Percentiles rank a stretch among this genome's conserved stretches.
These are phyloP conservation scores for Monosporascus ibericus DNA, from an alignment of 2,329 filamentous ascomycete species.

Conservation along the genomic window DNA sequence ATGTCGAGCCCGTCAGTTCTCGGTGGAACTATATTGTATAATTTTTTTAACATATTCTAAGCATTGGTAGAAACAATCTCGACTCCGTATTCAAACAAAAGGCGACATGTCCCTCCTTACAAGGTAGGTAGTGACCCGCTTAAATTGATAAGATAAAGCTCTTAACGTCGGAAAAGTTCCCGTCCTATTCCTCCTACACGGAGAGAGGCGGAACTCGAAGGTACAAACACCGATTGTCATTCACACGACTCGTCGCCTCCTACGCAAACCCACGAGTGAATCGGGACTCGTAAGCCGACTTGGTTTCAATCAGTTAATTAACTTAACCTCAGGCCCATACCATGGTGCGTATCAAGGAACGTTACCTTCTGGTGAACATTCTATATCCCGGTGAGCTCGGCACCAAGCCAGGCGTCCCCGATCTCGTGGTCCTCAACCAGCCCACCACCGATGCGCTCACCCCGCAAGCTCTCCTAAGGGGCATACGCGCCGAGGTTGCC, in stretches of 20 bases:
- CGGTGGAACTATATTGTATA: too few relatives aligned
- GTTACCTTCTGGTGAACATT: constrained; percentile 92
- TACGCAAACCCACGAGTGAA: not conserved
- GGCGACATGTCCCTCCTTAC: too few relatives aligned
- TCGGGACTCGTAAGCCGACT: not conserved
- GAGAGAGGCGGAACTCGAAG: too few relatives aligned
- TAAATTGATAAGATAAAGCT: constrained; percentile 6
- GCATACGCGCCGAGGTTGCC: constrained; percentile 64
- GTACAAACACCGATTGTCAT: too few relatives aligned
- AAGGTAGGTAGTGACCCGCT: not conserved
- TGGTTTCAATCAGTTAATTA: not conserved
- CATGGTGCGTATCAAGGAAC: constrained; percentile 96
- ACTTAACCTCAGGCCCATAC: constrained; percentile 8
- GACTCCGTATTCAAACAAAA: too few relatives aligned
- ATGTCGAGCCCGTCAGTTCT: too few relatives aligned
- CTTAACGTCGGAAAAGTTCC: not conserved
- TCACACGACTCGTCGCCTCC: not conserved
- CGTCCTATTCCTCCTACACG: not conserved
- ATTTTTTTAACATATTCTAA: too few relatives aligned
- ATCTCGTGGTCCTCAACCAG: constrained; percentile 68
- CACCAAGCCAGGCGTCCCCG: constrained; percentile 37
- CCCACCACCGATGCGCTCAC: constrained; percentile 71
- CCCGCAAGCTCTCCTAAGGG: constrained; percentile 56
- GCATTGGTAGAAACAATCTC: too few relatives aligned
- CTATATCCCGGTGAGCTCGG: constrained; percentile 64